Base-by-base conservation (phyloP, 2,329 filamentous ascomycete genomes). In the Aspergillus eucalypticola region DNA sequence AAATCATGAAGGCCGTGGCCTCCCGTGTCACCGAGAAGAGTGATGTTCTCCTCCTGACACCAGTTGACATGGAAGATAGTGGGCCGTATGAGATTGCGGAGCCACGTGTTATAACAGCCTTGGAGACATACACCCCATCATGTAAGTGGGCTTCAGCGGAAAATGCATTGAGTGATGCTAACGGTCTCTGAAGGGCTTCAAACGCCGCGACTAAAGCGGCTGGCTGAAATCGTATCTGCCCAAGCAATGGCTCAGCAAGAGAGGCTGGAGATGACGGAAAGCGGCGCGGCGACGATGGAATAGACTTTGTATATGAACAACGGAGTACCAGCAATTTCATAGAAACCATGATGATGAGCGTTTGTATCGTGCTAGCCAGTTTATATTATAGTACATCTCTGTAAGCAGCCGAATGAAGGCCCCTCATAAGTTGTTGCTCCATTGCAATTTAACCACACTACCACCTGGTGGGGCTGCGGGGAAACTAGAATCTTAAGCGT, bases 1-100 rank as follows among this genome's bases (percentile, higher is more conserved):
- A 99, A 77, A 99, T 99, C 74, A 99, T 99, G 95, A 99, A 99
- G 82, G 95, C 95, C 7, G 96, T 99, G 56, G 95, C 96, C 7
- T 96, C 92, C 41, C 86, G 93, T 56, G 95, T 99, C 50, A 98
- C 94, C 1, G 95, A 99, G 81, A 99, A 99, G 88, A 96, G 92
- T 71, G 95, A 98, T 70, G 93, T 98, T 3, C 84, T 99, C 55
- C 86, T 99, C 59, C 84, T 99, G 50, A 90, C 94, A 60, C 92
- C 95, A 52, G 93, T 99, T 60, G 95, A 99, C 76, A 97, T 99
- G 93, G 95, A 99, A 73, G 95, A 99, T 79, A 96, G 92, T 69
- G 95, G 95, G 23, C 95, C 94, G 25, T 99, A 99, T 73, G 95
- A 98, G 78, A 99, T 99, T 76, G 95, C 95, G 13, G 95, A 99